Evolutionary conservation across 31 red algal genomes (phyloP).

Genomic region (Pterothamnion heteromorphum): DNA sequence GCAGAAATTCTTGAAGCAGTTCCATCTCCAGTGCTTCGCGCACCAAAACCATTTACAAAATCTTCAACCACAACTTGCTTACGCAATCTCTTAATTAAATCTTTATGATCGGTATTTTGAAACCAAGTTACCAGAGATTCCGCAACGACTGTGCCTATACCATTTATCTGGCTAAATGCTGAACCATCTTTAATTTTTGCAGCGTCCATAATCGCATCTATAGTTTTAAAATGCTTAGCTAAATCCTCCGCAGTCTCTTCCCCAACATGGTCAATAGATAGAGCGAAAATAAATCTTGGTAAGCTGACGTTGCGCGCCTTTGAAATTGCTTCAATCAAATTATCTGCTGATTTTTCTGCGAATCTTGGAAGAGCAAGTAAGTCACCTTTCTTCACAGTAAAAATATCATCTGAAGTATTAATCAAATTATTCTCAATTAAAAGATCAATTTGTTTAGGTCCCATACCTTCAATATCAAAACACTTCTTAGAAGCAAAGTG

Average conservation of each 20-base stretch:
- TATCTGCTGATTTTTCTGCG: neutral
- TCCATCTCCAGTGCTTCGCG: no score
- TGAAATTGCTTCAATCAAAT: neutral
- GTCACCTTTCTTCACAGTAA: conserved; percentile 18
- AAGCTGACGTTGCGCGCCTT: neutral
- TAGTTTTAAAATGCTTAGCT: neutral
- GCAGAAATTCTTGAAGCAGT: no score
- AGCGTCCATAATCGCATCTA: neutral
- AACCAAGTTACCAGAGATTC: neutral
- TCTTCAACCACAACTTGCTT: neutral
- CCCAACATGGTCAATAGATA: neutral
- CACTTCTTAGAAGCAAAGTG: neutral
- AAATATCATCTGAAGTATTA: neutral
- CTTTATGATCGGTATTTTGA: neutral
- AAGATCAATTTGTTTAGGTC: neutral
- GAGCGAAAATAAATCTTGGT: neutral
- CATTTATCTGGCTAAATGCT: neutral
- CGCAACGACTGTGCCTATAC: neutral
- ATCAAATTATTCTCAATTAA: neutral
- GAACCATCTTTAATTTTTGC: neutral
- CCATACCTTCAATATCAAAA: neutral
- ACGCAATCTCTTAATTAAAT: neutral
- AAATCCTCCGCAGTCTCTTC: neutral
- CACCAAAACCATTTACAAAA: neutral
- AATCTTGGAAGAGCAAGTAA: neutral